Base-by-base conservation (phyloP, 1,139 yeast genomes). In the Candida frijolesensis region DNA sequence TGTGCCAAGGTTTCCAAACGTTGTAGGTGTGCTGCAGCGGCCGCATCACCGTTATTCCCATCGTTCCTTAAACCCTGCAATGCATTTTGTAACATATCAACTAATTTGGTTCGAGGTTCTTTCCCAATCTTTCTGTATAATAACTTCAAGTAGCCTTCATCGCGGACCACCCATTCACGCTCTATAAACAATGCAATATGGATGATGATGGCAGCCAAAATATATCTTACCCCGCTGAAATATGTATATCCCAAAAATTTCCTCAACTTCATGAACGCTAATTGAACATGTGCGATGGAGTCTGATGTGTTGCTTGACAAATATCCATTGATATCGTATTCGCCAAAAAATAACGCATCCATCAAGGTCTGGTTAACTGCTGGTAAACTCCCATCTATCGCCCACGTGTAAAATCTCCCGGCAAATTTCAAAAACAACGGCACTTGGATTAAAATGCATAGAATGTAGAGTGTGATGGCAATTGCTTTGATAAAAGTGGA, bases 91-190 rank as follows among this genome's bases (percentile, higher is more conserved):
- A 74, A 64, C 67, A 74, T 64, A 48, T 75, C 79, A 15, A 69
- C 67, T 54, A 76, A 65, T 47, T 67, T 71, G 1, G 77, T 66
- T 43, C 79, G 70, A 44, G 79, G 82, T 54, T 80, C 85, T 41
- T 78, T 76, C 4, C 91, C 91, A 45, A 86, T 78, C 52, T 76
- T 79, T 52, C 74, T 79, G 49, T 76, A 62, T 22, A 86, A 69
- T 60, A 85, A 70, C 60, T 80, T 83, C 39, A 72, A 65, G 62
- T 84, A 85, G 0, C 89, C 89, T 45, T 83, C 83, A 62, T 87
- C 94, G 49, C 84, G 70, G 1, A 82, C 80, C n/a, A 87, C 86
- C 83, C 87, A 83, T 59, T 85, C 91, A 61, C 84, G 87, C 54
- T 80, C 84, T 40, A 83, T 72, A 60, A 82, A 81, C 8, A 83